phyloP scores from a whole-genome alignment of 1,139 yeast genomes.

The Candida frijolesensis region DNA sequence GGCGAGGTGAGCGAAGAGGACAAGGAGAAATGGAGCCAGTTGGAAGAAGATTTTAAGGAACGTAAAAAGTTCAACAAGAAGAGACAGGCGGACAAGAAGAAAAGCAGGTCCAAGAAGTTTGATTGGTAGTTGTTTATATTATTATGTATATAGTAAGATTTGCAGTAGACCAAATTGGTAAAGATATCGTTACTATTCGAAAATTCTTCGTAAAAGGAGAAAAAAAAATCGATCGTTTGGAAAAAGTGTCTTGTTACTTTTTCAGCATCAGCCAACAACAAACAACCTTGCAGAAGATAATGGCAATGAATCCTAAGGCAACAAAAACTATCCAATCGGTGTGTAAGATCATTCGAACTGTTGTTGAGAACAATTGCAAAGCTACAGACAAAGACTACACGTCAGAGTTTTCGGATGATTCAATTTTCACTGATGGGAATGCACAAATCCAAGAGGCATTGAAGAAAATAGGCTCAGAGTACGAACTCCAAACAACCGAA shows the following conservation, averaged over 20 bases:
- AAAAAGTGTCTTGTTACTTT: not conserved
- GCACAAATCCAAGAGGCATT: slow-evolving; percentile 5
- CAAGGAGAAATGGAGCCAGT: slow-evolving; percentile 55
- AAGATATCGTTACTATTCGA: not conserved
- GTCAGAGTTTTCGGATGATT: slow-evolving; percentile 6
- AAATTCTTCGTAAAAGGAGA: not conserved
- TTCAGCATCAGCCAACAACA: not conserved
- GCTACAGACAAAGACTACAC: slow-evolving; percentile 6
- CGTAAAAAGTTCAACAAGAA: slow-evolving; percentile 55
- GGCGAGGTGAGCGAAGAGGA: slow-evolving; percentile 53
- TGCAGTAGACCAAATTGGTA: not conserved
- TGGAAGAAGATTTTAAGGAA: slow-evolving; percentile 49
- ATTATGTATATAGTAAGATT: not conserved
- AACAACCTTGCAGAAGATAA: not conserved
- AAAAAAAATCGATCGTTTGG: not conserved
- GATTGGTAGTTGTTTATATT: slow-evolving; percentile 19
- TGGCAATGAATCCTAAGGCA: slow-evolving; percentile 4
- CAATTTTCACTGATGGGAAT: slow-evolving; percentile 1
- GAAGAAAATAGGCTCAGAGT: slow-evolving; percentile 5
- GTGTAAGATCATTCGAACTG: not conserved
- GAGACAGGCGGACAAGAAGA: slow-evolving; percentile 56
- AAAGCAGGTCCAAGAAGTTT: slow-evolving; percentile 44
- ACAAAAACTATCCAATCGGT: not conserved
- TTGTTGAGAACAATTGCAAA: not conserved
- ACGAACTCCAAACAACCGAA: slow-evolving; percentile 14